Conservation (phyloP, 495 filamentous ascomycete genomes). For the Cairneyella variabilis region DNA sequence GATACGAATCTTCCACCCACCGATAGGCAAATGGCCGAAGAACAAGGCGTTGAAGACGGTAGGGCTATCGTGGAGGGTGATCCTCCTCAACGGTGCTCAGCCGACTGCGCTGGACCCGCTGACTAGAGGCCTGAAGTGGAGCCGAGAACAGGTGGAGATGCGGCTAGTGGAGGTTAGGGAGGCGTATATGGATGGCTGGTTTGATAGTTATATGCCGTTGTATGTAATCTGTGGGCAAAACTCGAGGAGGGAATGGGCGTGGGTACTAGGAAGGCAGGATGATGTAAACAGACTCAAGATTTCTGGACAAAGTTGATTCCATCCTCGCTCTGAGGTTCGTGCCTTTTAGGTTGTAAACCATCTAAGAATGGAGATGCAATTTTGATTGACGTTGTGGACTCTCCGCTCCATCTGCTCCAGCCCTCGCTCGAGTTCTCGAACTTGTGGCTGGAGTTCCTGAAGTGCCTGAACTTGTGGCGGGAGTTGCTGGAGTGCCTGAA, state of each 20-base stretch:
- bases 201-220: conserved; percentile 44
- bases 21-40: too few relatives aligned
- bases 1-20: too few relatives aligned
- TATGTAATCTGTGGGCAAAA: conserved; percentile 46
- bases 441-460: too few relatives aligned
- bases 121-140: too few relatives aligned
- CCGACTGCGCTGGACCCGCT: too few relatives aligned
- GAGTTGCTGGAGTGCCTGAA: not conserved
- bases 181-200: conserved; percentile 39
- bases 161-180: conserved; percentile 43
- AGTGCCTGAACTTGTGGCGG: not conserved
- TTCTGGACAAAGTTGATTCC: too few relatives aligned
- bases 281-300: too few relatives aligned
- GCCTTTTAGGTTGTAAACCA: not conserved
- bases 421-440: not conserved
- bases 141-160: conserved; percentile 44
- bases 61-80: too few relatives aligned
- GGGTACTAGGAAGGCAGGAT: not conserved
- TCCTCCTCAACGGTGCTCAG: too few relatives aligned
- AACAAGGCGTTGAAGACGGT: too few relatives aligned
- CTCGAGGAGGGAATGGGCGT: conserved; percentile 1
- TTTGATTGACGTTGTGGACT: not conserved
- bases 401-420: not conserved
- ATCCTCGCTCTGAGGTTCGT: too few relatives aligned
- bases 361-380: not conserved